Conservation (phyloP, 176 grass and related monocot species). For the Lolium multiflorum region DNA sequence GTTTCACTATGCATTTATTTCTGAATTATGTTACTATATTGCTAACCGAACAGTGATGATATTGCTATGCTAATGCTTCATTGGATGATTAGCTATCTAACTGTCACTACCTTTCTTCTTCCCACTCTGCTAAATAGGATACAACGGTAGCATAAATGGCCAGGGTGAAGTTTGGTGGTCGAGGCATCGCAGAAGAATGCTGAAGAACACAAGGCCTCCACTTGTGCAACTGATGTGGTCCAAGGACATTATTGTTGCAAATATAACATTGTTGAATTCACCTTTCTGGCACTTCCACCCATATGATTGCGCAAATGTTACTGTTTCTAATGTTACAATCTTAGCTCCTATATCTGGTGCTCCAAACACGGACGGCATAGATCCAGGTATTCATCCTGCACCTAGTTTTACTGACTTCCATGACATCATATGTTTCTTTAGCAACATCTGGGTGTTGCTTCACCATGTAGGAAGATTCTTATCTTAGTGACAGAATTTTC, state of each 20-base stretch:
- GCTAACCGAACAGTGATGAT: neutral
- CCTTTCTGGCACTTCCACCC: conserved; percentile 98
- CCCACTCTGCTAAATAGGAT: conserved; percentile 59
- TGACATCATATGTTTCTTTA: neutral
- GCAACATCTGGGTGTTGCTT: neutral
- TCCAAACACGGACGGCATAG: conserved; percentile 98
- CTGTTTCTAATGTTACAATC: conserved; percentile 87
- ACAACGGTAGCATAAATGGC: conserved; percentile 97
- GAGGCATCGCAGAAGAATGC: conserved; percentile 80
- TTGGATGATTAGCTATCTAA: conserved; percentile 35
- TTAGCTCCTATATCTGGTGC: conserved; percentile 83
- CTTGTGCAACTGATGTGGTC: conserved; percentile 98
- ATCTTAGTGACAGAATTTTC: neutral
- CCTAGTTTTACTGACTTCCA: conserved; percentile 12
- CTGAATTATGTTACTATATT: neutral
- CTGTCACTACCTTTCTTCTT: neutral
- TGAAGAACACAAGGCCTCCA: conserved; percentile 93
- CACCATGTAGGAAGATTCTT: neutral
- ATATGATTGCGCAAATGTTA: conserved; percentile 94
- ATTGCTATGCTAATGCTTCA: neutral
- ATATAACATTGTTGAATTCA: conserved; percentile 82
- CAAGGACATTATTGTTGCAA: conserved; percentile 86
- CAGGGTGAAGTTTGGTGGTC: conserved; percentile 95
- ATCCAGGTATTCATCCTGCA: conserved; percentile 80
- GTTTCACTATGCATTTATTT: conserved; percentile 34